Conservation (phyloP, 1,139 yeast genomes). For the Yamadazyma mexicana region DNA sequence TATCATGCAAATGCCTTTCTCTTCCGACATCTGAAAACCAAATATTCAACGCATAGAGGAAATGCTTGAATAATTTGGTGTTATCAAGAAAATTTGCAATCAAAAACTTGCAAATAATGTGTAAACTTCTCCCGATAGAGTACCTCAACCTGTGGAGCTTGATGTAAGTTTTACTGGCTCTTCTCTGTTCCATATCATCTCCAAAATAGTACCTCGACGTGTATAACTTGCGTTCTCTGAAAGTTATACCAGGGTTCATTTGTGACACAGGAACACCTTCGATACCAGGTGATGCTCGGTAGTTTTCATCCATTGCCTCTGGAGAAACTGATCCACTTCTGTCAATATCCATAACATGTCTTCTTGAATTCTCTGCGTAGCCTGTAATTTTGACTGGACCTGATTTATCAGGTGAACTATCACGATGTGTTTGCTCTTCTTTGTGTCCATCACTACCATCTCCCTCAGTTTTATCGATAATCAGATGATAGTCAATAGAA, state of each 20-base stretch:
- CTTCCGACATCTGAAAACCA: slow-evolving; percentile 87
- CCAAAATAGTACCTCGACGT: slow-evolving; percentile 60
- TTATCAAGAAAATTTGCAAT: slow-evolving; percentile 59
- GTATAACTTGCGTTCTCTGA: slow-evolving; percentile 60
- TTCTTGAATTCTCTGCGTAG: slow-evolving; percentile 10
- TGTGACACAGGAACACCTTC: slow-evolving; percentile 45
- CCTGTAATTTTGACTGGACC: slow-evolving; percentile 7
- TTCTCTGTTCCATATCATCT: slow-evolving; percentile 47
- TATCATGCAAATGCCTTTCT: slow-evolving; percentile 63
- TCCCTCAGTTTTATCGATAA: slow-evolving; percentile 18
- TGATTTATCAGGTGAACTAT: background rate
- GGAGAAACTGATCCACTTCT: slow-evolving; percentile 16
- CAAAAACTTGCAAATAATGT: slow-evolving; percentile 55
- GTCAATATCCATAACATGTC: slow-evolving; percentile 14
- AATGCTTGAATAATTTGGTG: slow-evolving; percentile 64
- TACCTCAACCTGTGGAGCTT: slow-evolving; percentile 64
- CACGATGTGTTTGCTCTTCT: slow-evolving; percentile 8
- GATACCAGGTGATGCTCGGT: slow-evolving; percentile 40
- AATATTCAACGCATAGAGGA: slow-evolving; percentile 66
- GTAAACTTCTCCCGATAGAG: slow-evolving; percentile 67
- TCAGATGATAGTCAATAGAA: slow-evolving; percentile 6
- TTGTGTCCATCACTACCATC: slow-evolving; percentile 17
- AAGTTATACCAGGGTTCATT: slow-evolving; percentile 51
- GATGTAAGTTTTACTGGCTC: slow-evolving; percentile 52
- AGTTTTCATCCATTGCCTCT: slow-evolving; percentile 20